These are phyloP conservation scores for Hyaloperonospora brassicae DNA, from an alignment of 352 stramenopile genomes.

Conservation along the genomic window DNA sequence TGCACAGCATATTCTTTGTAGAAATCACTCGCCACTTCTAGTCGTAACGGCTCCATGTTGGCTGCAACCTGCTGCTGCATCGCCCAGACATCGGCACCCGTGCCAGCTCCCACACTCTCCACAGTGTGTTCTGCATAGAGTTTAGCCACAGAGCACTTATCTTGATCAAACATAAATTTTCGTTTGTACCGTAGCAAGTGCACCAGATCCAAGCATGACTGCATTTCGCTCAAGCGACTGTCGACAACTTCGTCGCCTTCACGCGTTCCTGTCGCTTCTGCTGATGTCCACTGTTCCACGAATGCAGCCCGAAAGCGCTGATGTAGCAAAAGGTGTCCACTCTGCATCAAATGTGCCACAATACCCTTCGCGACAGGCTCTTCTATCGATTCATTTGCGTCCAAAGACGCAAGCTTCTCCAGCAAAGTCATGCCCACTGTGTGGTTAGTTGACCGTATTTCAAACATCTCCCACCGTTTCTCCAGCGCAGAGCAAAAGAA, in stretches of 20 bases:
- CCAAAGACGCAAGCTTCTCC: constrained; percentile 36
- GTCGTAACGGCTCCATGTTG: constrained; percentile 55
- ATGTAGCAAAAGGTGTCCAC: constrained; percentile 53
- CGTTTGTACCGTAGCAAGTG: constrained; percentile 84
- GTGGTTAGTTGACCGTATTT: constrained; percentile 47
- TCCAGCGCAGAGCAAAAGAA: constrained; percentile 45
- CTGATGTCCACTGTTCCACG: constrained; percentile 53
- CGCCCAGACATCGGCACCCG: constrained; percentile 46
- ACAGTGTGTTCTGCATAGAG: constrained; percentile 75
- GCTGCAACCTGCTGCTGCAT: constrained; percentile 72
- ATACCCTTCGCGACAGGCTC: constrained; percentile 46
- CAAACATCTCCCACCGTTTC: constrained; percentile 42
- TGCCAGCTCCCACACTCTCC: constrained; percentile 51
- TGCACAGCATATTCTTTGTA: constrained; percentile 59
- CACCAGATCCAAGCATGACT: constrained; percentile 78
- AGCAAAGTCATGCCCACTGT: constrained; percentile 45
- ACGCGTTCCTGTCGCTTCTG: constrained; percentile 40
- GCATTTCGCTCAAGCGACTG: constrained; percentile 40
- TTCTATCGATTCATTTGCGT: constrained; percentile 37
- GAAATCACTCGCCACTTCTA: constrained; percentile 67
- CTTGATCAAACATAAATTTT: constrained; percentile 71
- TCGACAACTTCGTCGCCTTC: constrained; percentile 42
- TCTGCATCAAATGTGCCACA: constrained; percentile 42
- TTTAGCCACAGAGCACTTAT: constrained; percentile 63
- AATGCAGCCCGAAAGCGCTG: constrained; percentile 72